Percentiles rank a stretch among this genome's conserved stretches.
phyloP scores from a whole-genome alignment of 345 rosid genomes.

The Gossypium mustelinum region DNA sequence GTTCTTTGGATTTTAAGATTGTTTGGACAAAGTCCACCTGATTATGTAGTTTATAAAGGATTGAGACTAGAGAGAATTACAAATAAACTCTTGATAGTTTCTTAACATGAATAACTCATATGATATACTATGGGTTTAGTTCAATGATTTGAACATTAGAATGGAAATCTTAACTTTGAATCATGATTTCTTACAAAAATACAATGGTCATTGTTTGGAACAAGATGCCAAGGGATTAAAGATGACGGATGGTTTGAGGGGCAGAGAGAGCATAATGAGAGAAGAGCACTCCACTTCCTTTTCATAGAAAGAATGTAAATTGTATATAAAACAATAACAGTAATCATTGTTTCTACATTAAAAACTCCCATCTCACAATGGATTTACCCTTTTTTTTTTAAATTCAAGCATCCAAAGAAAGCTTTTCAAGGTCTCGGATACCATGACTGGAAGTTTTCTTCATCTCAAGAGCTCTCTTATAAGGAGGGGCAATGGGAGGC shows the following conservation, averaged over 20 bases:
- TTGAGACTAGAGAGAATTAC: background rate
- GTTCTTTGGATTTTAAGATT: background rate
- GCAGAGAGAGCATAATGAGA: background rate
- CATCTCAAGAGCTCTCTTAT: slow-evolving; percentile 80
- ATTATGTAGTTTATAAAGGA: no score
- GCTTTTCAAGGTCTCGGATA: slow-evolving; percentile 38
- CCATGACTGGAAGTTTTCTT: slow-evolving; percentile 82
- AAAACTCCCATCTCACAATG: slow-evolving; percentile 1
- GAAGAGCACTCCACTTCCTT: background rate
- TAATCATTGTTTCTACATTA: slow-evolving; percentile 10
- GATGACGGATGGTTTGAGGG: background rate
- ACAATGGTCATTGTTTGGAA: background rate
- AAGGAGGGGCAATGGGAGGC: slow-evolving; percentile 92
- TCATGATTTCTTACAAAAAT: background rate
- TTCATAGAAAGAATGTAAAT: background rate
- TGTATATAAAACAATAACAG: background rate
- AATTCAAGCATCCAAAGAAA: slow-evolving; percentile 46
- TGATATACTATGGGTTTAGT: background rate
- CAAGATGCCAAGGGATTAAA: background rate
- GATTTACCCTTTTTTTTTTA: slow-evolving; percentile 12
- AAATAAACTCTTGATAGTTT: background rate
- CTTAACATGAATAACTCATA: background rate
- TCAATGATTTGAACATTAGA: background rate
- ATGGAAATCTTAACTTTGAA: background rate
- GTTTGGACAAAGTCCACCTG: background rate